These are phyloP conservation scores for Colletotrichum sp. DNA, from an alignment of 2,329 filamentous ascomycete genomes.

Conservation along the genomic window DNA sequence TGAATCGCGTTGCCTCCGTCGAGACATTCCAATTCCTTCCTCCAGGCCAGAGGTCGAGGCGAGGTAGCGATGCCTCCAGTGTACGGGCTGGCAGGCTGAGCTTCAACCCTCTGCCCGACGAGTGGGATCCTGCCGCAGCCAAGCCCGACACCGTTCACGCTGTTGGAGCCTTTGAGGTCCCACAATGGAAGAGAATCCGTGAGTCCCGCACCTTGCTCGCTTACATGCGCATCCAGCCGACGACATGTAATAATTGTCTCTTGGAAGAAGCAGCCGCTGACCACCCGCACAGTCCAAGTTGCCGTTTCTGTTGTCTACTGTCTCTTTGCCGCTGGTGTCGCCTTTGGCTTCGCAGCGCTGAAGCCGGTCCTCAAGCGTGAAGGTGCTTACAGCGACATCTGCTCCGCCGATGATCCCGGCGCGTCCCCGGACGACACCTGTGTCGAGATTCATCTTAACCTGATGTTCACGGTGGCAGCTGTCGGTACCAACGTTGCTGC, in stretches of 20 bases:
- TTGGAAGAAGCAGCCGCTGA: background rate
- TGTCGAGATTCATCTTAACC: conserved; percentile 72
- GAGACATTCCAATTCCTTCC: conserved; percentile 54
- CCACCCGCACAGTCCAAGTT: conserved; percentile 38
- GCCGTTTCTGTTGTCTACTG: conserved; percentile 42
- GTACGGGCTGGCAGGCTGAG: conserved; percentile 53
- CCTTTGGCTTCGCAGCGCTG: conserved; percentile 86
- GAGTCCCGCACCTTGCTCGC: conserved; percentile 29
- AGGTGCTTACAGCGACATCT: conserved; percentile 72
- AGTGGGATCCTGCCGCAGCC: conserved; percentile 50
- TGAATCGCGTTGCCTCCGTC: conserved; percentile 57
- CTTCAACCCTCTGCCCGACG: conserved; percentile 60
- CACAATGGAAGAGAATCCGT: conserved; percentile 59
- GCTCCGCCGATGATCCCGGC: conserved; percentile 38
- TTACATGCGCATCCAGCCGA: background rate
- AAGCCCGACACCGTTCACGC: conserved; percentile 49
- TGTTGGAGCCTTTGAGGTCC: conserved; percentile 59
- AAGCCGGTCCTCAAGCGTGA: conserved; percentile 81
- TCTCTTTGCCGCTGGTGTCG: conserved; percentile 63
- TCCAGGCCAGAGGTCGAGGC: conserved; percentile 42
- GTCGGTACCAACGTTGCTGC: conserved; percentile 89
- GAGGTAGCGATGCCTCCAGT: conserved; percentile 50
- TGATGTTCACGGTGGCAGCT: conserved; percentile 92
- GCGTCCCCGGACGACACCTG: conserved; percentile 42
- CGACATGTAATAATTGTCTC: background rate